A percentile compares a stretch with the other conserved stretches of the same genome.
Evolutionary conservation across 352 stramenopile species (phyloP).

Genomic region (Saprolegnia parasitica): DNA sequence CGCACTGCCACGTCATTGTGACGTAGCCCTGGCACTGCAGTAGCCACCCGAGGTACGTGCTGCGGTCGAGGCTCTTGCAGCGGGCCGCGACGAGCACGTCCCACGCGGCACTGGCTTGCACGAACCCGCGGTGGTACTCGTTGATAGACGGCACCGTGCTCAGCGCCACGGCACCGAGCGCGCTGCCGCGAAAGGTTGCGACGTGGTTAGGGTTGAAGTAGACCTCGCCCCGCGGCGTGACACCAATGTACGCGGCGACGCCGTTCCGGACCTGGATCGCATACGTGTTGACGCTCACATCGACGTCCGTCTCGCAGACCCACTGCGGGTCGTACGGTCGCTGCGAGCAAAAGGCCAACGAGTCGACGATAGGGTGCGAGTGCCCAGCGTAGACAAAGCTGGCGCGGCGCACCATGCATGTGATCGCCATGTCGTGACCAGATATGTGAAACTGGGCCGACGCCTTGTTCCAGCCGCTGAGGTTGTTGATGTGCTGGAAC

Average conservation of each 20-base stretch:
- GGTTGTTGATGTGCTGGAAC: constrained; percentile 31
- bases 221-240: constrained; percentile 20
- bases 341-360: constrained; percentile 30
- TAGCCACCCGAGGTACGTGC: constrained; percentile 29
- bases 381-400: constrained; percentile 15
- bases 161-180: constrained; percentile 6
- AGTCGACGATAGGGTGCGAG: constrained; percentile 24
- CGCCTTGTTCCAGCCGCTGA: constrained; percentile 31
- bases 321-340: constrained; percentile 29
- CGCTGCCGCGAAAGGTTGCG: constrained; percentile 21
- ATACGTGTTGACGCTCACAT: constrained; percentile 27
- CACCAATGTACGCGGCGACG: constrained; percentile 29
- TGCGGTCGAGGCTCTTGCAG: constrained; percentile 24
- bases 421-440: constrained; percentile 15
- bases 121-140: constrained; percentile 33
- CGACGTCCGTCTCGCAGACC: constrained; percentile 32
- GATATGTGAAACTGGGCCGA: constrained; percentile 28
- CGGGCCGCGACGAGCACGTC: constrained; percentile 24
- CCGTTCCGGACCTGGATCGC: constrained; percentile 29
- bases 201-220: constrained; percentile 30
- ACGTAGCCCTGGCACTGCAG: constrained; percentile 30
- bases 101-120: constrained; percentile 30
- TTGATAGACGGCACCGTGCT: constrained; percentile 29
- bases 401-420: constrained; percentile 28
- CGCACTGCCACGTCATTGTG: constrained; percentile 29